Evolutionary conservation across 768 basidiomycete species (phyloP), one percentile per base, ranked within the genome.

Genomic region (Hirschioporus abietinus): DNA sequence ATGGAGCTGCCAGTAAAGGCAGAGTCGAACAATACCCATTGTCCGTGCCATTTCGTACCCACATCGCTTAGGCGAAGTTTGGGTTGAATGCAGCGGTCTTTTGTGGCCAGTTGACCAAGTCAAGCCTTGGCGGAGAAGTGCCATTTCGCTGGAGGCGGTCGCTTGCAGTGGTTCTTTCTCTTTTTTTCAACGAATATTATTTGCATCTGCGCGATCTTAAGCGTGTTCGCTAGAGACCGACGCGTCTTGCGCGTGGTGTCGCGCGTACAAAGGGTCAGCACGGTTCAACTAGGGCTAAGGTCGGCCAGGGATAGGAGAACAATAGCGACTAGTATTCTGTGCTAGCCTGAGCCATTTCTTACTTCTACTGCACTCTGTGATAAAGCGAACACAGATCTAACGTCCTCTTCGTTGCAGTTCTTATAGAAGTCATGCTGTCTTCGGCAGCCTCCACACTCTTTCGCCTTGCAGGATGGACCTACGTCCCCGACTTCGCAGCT

Each of bases 401-500:
- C 17, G 60, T 15, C 60, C 30, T 34, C 5, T 61, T 34, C 9
- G 10, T 3, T 5, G 20, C 20, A 25, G 24, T 7, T 61, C 23
- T 25, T 25, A 6, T 34, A 1, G 25, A 10, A 34, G 23, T 8
- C 59, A 61, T 57, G 17, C 66, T 68, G 67, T 66, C 68, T n/a
- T 65, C 64, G 35, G 57, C 77, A 9, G 36, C 70, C n/a, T 65
- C 63, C 52, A 66, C 72, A n/a, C 63, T 79, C 52, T 68, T 83
- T 25, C 79, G 83, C 65, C 74, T 90, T 20, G 75, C 81, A 20
- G 89, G 88, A 66, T 93, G 91, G 91, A 77, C 84, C 6, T 80
- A 86, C 66, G 76, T 92, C 58, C 91, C 91, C 10, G 84, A 89
- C 74, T 77, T 87, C 52, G 82, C 79, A 1, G 87, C 89, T 1